A percentile compares a stretch with the other conserved stretches of the same genome.
phyloP scores from a whole-genome alignment of 2,329 filamentous ascomycete genomes.

The Lojkania enalia region DNA sequence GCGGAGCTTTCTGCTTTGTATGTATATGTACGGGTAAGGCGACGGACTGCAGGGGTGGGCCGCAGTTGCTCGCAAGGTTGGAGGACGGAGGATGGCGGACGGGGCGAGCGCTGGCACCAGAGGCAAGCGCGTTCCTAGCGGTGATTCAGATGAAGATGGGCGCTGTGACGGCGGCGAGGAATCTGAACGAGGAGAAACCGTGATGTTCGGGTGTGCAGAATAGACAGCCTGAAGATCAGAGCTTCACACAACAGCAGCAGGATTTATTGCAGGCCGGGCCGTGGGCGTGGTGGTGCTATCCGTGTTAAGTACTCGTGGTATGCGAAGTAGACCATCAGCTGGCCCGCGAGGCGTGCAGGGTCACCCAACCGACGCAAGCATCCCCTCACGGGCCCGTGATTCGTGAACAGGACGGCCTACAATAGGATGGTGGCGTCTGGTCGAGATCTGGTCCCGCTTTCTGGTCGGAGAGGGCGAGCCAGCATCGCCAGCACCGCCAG shows the following conservation, averaged over 20 bases:
- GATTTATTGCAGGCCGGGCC: background rate
- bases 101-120: conserved; percentile 2
- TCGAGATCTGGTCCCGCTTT: conserved; percentile 2
- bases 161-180: background rate
- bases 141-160: background rate
- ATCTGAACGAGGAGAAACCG: background rate
- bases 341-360: background rate
- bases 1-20: conserved; percentile 1
- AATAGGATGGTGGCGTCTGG: conserved; percentile 3
- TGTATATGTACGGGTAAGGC: too few species aligned
- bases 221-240: too few species aligned
- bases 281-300: background rate
- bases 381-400: background rate
- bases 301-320: background rate
- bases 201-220: too few species aligned
- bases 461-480: background rate
- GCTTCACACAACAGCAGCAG: background rate
- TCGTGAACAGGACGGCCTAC: too few species aligned
- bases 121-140: conserved; percentile 11
- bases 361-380: background rate
- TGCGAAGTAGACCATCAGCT: background rate
- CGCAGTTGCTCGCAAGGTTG: background rate
- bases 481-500: background rate
- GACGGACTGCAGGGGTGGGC: conserved; percentile 2
- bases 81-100: background rate